Percentiles rank a stretch among this genome's conserved stretches.
phyloP scores from a whole-genome alignment of 306 rosid genomes.

The Lathyrus oleraceus region DNA sequence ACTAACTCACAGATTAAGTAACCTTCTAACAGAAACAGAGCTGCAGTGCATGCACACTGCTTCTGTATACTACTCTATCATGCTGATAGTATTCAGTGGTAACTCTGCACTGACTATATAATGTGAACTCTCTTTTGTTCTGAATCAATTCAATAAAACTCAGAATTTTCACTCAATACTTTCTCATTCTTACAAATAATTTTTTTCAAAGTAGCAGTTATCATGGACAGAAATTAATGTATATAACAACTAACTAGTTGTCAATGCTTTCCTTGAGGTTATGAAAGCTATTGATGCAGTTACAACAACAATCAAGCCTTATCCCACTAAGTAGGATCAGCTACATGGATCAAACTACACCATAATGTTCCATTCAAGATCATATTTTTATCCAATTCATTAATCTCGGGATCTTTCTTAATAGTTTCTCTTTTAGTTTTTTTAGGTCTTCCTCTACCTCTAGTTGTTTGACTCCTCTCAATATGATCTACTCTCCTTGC shows the following conservation, averaged over 20 bases:
- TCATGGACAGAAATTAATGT: not conserved
- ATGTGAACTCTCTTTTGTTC: not conserved
- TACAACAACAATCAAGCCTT: not conserved
- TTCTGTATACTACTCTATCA: not conserved
- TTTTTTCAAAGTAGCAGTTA: not conserved
- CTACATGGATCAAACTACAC: too few relatives aligned
- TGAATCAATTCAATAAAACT: not conserved
- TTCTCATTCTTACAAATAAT: slow-evolving; percentile 3
- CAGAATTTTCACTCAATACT: not conserved
- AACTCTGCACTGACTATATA: not conserved
- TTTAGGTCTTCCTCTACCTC: too few relatives aligned
- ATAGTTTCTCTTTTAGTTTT: too few relatives aligned
- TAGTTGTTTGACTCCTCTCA: too few relatives aligned
- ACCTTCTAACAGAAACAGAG: not conserved
- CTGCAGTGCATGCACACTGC: not conserved
- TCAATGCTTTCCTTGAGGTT: slow-evolving; percentile 18
- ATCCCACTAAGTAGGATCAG: too few relatives aligned
- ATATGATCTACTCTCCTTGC: too few relatives aligned
- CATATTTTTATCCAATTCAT: too few relatives aligned
- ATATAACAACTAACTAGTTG: not conserved
- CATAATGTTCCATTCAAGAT: too few relatives aligned
- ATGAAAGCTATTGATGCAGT: slow-evolving; percentile 22
- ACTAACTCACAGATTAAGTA: not conserved
- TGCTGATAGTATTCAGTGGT: not conserved
- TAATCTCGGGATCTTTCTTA: too few relatives aligned